Evolutionary conservation across 177 flowering plant genomes (phyloP).

Genomic region (Telopea speciosissima): DNA sequence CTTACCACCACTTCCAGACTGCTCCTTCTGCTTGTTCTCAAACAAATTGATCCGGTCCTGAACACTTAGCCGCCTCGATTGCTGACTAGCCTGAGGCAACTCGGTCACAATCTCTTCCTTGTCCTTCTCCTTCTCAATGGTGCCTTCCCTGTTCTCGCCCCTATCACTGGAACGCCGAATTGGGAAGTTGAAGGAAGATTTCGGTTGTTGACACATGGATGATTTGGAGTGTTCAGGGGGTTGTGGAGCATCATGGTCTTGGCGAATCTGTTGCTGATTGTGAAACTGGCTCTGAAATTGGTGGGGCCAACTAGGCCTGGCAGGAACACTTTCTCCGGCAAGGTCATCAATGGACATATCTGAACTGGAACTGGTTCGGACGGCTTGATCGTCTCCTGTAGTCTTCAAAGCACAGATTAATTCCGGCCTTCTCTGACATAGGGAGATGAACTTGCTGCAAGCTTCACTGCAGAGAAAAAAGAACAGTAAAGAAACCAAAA

Average conservation of each 20-base stretch:
- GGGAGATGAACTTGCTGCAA: slow-evolving; percentile 48
- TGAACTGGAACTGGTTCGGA: slow-evolving; percentile 55
- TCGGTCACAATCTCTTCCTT: slow-evolving; percentile 16
- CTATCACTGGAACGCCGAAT: slow-evolving; percentile 22
- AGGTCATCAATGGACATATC: slow-evolving; percentile 80
- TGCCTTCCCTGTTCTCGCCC: slow-evolving; percentile 20
- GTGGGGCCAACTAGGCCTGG: slow-evolving; percentile 18
- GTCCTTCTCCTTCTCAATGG: slow-evolving; percentile 18
- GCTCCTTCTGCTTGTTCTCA: slow-evolving; percentile 90
- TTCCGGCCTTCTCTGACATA: slow-evolving; percentile 58
- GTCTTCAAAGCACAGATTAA: slow-evolving; percentile 36
- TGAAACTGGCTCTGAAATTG: slow-evolving; percentile 8
- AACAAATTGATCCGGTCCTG: slow-evolving; percentile 89
- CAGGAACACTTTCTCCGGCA: slow-evolving; percentile 20
- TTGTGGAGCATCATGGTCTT: slow-evolving; percentile 15
- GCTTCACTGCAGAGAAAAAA: slow-evolving; percentile 51
- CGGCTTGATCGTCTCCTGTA: slow-evolving; percentile 34
- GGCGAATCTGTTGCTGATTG: slow-evolving; percentile 15
- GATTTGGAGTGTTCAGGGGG: slow-evolving; percentile 18
- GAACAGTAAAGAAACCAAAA: background rate
- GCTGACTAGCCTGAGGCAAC: slow-evolving; percentile 37
- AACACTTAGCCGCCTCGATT: slow-evolving; percentile 76
- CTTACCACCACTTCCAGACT: slow-evolving; percentile 49
- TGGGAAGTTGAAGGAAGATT: slow-evolving; percentile 18
- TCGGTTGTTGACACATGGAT: slow-evolving; percentile 32